Base-by-base conservation (phyloP, 106 monocot genomes). In the Dendrobium catenatum region DNA sequence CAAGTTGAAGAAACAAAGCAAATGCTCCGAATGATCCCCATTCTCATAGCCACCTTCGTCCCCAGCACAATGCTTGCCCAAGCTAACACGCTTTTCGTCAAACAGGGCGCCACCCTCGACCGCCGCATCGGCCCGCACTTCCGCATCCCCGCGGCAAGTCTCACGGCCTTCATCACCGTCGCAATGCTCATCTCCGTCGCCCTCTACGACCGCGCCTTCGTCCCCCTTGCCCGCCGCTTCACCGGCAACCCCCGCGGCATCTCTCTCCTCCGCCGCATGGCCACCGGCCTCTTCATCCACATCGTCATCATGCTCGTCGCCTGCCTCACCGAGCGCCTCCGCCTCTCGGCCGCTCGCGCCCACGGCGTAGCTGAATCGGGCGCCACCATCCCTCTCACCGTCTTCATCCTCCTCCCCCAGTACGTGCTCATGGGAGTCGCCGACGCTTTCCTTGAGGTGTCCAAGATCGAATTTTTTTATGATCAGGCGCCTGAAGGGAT, bases 1-100 rank as follows among this genome's bases (percentile, higher is more conserved):
- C 83, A 87, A 24, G 88, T 90, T 24, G 93, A 93, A 72, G 90
- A 93, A 84, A 89, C 93, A 17, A 93, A 93, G 75, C 90, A 85
- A 51, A 93, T 93, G 41, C 33, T 90, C 5, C 29, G 77, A 17
- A 81, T 90, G 88, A 77, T 93, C 48, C 93, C 90, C 1, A 72
- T 93, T 51, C 76, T 90, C 29, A 3, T 81, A 4, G 29, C 82
- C 24, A 84, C 81, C 41, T 83, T 93, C 42, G 31, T 93, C 26
- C 90, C 93, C 6, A 79, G 83, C 74, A 72, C 83, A 0, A 82
- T 88, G 85, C 73, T 87, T 37, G 83, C 90, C 26, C 70, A 70
- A 37, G 9, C 15, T 1, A 15, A 64, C 72, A 93, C 93, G 20
- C 86, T 93, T 16, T 92, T 92, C 55, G 68, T 93, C 27, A 93